Base-by-base conservation (phyloP, 805 yeast genomes). In the Pichia paraexigua region DNA sequence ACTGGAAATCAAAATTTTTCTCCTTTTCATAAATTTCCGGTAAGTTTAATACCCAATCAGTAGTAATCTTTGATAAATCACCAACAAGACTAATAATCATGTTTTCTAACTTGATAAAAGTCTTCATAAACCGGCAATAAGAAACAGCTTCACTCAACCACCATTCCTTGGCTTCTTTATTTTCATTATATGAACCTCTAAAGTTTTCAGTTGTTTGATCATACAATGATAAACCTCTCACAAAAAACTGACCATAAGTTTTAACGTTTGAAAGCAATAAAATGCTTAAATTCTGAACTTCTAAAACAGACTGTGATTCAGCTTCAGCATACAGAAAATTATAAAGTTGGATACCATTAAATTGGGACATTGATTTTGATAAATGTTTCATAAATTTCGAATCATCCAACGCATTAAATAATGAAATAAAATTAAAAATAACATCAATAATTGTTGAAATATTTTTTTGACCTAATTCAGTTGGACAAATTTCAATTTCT, bases 401-500 rank as follows among this genome's bases (percentile, higher is more conserved):
- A 9, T 54, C 49, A 32, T 15, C 21, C 17, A 47, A 21, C 2
- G 28, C 15, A 8, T 22, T 10, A 21, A 64, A 56, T 9, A 63
- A 50, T n/a, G 46, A 45, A n/a, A 66, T 49, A 53, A 65, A 73
- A 3, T 60, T 52, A 37, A 77, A 66, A 0, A 81, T 49, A 2
- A 61, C 50, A 0, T 58, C 48, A 1, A 79, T 32, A 0, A 83
- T 69, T 0, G 45, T 37, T 0, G 55, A 51, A 0, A 78, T 17
- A 15, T 71, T 64, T 22, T 62, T 63, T 44, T 69, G 56, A 1
- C 89, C 90, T 2, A 63, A 53, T 1, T 63, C 59, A 0, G 85
- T 78, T 6, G 82, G 62, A 5, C 64, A 64, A 3, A 83, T 47
- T 52, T 83, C 85, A 5, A 85, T 49, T 10, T 76, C 71, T 2